These are phyloP conservation scores for Ampelocalamus luodianensis DNA, from an alignment of 176 grass and related monocot genomes.

Conservation along the genomic window DNA sequence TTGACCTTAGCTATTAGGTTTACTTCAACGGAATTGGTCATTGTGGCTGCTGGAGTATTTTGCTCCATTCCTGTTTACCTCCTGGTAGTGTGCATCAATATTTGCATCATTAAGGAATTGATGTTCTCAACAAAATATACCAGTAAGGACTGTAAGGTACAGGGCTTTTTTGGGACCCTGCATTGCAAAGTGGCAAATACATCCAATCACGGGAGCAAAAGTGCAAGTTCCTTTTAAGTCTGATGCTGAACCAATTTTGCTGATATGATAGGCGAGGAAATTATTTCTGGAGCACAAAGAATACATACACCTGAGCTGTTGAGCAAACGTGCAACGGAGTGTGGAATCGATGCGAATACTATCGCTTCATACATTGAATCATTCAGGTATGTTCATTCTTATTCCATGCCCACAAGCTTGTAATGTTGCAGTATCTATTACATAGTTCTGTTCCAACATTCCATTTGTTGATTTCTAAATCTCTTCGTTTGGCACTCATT, in stretches of 20 bases:
- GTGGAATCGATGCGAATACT: conserved; percentile 83
- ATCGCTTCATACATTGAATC: conserved; percentile 84
- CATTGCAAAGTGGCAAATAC: background rate
- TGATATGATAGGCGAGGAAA: conserved; percentile 65
- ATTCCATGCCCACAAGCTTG: background rate
- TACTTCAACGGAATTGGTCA: background rate
- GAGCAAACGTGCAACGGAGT: conserved; percentile 67
- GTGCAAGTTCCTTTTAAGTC: background rate
- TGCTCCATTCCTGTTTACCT: background rate
- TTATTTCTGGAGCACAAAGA: conserved; percentile 95
- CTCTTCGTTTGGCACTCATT: background rate
- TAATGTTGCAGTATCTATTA: background rate
- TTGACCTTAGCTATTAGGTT: background rate
- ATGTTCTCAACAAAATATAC: background rate
- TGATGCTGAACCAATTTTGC: background rate
- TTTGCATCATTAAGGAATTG: background rate
- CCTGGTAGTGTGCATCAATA: background rate
- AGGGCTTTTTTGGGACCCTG: background rate
- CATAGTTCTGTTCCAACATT: background rate
- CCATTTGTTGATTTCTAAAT: background rate
- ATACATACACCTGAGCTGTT: conserved; percentile 82
- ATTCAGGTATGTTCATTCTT: conserved; percentile 58
- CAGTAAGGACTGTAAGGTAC: background rate
- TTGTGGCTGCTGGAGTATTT: background rate
- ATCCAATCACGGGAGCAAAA: background rate